Evolutionary conservation across 1,284 basidiomycete genomes (phyloP), one percentile per base, ranked within the genome.

Genomic region (Singerocomus rubriflavus): DNA sequence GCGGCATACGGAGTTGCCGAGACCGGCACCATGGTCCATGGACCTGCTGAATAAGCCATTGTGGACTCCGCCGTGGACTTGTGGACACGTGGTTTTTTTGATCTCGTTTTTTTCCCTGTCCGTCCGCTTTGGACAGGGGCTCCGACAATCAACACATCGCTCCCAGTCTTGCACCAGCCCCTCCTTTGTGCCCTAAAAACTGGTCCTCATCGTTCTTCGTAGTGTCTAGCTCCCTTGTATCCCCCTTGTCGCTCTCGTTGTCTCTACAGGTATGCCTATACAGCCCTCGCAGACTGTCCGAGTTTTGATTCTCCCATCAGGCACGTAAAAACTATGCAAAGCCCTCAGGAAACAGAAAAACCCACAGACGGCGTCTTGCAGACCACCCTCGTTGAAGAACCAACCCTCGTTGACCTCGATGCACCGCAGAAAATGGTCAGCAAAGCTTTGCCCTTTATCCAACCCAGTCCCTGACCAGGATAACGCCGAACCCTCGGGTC

Each of bases 101-200:
- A 66, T 68, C 62, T 67, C 48, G 62, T 66, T 66, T 65, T 65
- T 65, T 68, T 67, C 65, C 63, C 62, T 67, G 66, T 64, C 60
- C 49, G 55, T 59, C 65, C 59, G 63, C 55, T 53, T 61, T 65
- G 63, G 64, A 69, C 64, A 66, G 64, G 64, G 64, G 64, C 64
- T 69, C 65, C 62, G 67, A 69, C 64, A 69, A 69, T 66, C 66
- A 53, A 66, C 64, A 51, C 64, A 68, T 59, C 64, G 49, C 50
- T 60, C 56, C 53, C 54, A 56, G 61, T 51, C 38, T 31, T 47
- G 44, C 33, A 51, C 50, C 26, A 49, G 54, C 35, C 58, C 37
- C 37, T 53, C 52, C 17, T 54, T 58, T 53, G 43, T 14, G 21
- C 39, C 35, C 44, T 39, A 52, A 62, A 67, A 58, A 52, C 50